Evolutionary conservation across 768 basidiomycete species (phyloP).

Genomic region (Cubamyces lactineus): DNA sequence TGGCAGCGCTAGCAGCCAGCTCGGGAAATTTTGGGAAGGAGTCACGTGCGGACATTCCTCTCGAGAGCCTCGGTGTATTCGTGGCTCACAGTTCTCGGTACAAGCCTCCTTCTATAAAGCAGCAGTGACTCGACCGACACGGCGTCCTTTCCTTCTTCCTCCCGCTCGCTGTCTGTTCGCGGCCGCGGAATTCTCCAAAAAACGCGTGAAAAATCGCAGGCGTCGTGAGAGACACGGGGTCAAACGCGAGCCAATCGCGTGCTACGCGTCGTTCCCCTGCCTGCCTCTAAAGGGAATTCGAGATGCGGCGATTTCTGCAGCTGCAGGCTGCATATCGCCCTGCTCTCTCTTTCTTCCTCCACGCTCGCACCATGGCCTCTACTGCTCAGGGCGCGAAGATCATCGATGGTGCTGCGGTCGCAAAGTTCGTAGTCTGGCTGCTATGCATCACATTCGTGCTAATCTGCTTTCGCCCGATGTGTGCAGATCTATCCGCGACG

Average conservation of each 20-base stretch:
- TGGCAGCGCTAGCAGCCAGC: slow-evolving; percentile 15
- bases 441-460: slow-evolving; percentile 5
- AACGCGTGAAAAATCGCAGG: slow-evolving; percentile 12
- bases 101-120: not conserved
- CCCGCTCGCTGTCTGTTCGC: slow-evolving; percentile 7
- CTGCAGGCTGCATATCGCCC: slow-evolving; percentile 20
- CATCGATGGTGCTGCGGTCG: slow-evolving; percentile 84
- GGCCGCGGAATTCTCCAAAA: slow-evolving; percentile 7
- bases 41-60: slow-evolving; percentile 23
- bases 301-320: slow-evolving; percentile 28
- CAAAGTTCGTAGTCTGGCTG: slow-evolving; percentile 61
- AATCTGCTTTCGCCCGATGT: slow-evolving; percentile 6
- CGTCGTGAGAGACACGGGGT: slow-evolving; percentile 15
- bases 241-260: slow-evolving; percentile 22
- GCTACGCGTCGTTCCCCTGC: slow-evolving; percentile 26
- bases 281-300: slow-evolving; percentile 31
- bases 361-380: slow-evolving; percentile 34
- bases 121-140: slow-evolving; percentile 16
- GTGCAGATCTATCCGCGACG: slow-evolving; percentile 77
- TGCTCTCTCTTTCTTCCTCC: slow-evolving; percentile 26
- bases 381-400: slow-evolving; percentile 43
- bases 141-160: not conserved
- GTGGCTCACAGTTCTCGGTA: not conserved
- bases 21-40: slow-evolving; percentile 26
- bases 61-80: slow-evolving; percentile 2